A percentile compares a stretch with the other conserved stretches of the same genome.
These are phyloP conservation scores for Neofusicoccum kwambonambiense DNA, from an alignment of 2,329 filamentous ascomycete genomes.

Conservation along the genomic window DNA sequence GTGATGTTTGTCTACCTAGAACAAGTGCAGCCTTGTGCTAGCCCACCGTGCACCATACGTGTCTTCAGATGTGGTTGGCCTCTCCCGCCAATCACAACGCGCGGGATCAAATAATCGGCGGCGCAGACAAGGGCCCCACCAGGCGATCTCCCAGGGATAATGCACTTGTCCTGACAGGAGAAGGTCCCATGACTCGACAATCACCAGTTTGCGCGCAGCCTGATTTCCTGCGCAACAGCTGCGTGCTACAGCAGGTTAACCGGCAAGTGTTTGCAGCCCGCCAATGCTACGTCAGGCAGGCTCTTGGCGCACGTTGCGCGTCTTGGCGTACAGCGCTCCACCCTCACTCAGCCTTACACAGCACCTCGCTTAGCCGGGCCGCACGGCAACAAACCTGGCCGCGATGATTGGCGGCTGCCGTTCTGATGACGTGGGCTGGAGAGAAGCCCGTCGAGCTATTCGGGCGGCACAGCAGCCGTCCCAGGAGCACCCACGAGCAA, in stretches of 20 bases:
- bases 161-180: too few species aligned
- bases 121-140: too few species aligned
- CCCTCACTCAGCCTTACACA: slow-evolving; percentile 1
- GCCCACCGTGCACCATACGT: too few species aligned
- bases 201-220: neutral
- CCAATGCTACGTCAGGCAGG: neutral
- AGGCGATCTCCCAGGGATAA: too few species aligned
- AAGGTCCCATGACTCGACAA: neutral
- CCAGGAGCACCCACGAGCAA: neutral
- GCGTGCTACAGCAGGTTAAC: too few species aligned
- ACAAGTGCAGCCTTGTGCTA: too few species aligned
- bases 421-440: neutral
- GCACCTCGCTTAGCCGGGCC: slow-evolving; percentile 1
- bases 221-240: neutral
- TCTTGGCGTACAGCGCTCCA: neutral
- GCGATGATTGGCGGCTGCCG: neutral
- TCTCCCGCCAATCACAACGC: neutral
- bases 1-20: neutral
- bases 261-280: too few species aligned
- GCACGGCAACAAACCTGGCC: slow-evolving; percentile 2
- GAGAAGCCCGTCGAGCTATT: neutral
- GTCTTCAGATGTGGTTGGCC: too few species aligned
- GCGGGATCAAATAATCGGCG: too few species aligned
- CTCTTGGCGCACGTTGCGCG: slow-evolving; percentile 7
- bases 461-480: neutral